Evolutionary conservation across 2,329 filamentous ascomycete species (phyloP).

Genomic region (Pezicula radicicola): DNA sequence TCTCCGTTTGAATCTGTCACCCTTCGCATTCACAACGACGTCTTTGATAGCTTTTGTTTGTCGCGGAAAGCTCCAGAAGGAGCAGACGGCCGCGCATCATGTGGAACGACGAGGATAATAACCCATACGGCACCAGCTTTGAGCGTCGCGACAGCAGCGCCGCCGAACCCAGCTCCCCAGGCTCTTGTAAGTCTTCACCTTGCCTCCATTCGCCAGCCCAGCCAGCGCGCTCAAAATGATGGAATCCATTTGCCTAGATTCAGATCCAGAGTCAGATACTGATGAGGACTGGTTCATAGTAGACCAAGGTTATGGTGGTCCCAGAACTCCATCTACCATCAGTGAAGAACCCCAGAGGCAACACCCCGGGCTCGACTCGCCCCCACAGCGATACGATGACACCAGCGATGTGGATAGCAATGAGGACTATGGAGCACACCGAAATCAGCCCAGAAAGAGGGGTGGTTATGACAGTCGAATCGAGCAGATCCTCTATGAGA

Average conservation of each 20-base stretch:
- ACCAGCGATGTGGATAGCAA: slow-evolving; percentile 44
- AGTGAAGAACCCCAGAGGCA: slow-evolving; percentile 55
- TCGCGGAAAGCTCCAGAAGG: slow-evolving; percentile 12
- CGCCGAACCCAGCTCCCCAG: slow-evolving; percentile 61
- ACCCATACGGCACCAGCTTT: slow-evolving; percentile 90
- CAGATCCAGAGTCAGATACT: slow-evolving; percentile 33
- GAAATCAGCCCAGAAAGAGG: slow-evolving; percentile 60
- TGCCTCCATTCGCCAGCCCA: not conserved
- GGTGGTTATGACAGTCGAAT: slow-evolving; percentile 93
- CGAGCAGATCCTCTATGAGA: slow-evolving; percentile 96
- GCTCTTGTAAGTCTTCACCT: slow-evolving; percentile 43
- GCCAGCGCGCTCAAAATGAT: slow-evolving; percentile 28
- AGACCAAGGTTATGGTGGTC: slow-evolving; percentile 50
- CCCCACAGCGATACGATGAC: slow-evolving; percentile 23
- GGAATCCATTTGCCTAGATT: slow-evolving; percentile 33
- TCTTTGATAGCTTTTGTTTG: slow-evolving; percentile 10
- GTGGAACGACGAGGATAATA: slow-evolving; percentile 99
- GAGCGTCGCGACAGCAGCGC: slow-evolving; percentile 77
- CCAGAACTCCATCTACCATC: slow-evolving; percentile 53
- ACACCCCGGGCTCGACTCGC: slow-evolving; percentile 8
- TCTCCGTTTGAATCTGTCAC: not conserved
- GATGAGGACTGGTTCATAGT: slow-evolving; percentile 41
- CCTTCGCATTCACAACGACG: slow-evolving; percentile 6
- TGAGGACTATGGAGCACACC: slow-evolving; percentile 41
- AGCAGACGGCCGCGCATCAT: slow-evolving; percentile 61